Evolutionary conservation across 345 rosid species (phyloP).

Genomic region (Lenwebbia sp.): DNA sequence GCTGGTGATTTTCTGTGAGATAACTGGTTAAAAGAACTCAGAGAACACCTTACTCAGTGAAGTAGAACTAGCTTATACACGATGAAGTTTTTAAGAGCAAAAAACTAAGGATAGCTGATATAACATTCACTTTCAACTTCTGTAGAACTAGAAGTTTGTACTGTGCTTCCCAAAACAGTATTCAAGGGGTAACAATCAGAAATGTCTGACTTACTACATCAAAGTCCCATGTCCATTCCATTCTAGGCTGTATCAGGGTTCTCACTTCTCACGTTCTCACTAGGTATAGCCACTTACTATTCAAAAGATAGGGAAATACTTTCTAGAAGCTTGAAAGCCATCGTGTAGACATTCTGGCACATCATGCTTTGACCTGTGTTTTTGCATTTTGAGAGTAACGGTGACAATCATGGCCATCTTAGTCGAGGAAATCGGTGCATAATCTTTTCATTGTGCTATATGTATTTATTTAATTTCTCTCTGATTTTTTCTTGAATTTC

Average conservation of each 20-base stretch:
- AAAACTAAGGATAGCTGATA: neutral
- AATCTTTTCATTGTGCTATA: neutral
- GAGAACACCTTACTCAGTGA: neutral
- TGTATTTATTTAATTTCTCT: neutral
- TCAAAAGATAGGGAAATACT: neutral
- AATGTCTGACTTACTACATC: neutral
- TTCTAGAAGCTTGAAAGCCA: neutral
- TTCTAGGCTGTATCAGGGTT: neutral
- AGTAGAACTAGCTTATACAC: neutral
- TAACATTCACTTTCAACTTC: neutral
- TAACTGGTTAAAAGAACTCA: neutral
- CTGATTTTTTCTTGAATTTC: neutral
- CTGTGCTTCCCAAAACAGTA: neutral
- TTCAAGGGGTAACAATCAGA: neutral
- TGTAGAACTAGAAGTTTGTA: neutral
- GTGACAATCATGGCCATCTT: neutral
- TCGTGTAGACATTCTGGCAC: neutral
- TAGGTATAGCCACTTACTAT: neutral
- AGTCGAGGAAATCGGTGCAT: neutral
- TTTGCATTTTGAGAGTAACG: neutral
- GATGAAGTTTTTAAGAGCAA: neutral
- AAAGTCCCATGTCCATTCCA: neutral
- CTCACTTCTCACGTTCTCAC: neutral
- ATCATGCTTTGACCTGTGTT: neutral
- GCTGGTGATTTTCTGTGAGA: neutral